Conservation (phyloP, 2,329 filamentous ascomycete genomes). For the Alternaria sp. region DNA sequence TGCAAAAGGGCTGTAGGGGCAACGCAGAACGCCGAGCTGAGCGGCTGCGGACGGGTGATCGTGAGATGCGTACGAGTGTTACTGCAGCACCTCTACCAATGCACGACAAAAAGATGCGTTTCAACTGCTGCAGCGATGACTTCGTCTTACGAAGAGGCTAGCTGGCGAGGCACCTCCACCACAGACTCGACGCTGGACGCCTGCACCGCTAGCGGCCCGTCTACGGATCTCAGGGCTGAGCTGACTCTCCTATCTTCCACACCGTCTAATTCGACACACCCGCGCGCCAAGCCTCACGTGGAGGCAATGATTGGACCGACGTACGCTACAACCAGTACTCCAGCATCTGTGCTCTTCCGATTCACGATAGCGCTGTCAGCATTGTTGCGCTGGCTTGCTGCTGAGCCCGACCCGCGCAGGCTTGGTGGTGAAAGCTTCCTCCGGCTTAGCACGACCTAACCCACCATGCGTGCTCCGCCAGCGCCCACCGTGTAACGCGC, state of each 20-base stretch:
- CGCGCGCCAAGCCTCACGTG: slow-evolving; percentile 10
- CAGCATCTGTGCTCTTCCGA: background rate
- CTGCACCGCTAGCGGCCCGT: slow-evolving; percentile 1
- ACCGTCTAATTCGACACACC: slow-evolving; percentile 8
- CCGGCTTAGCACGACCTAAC: slow-evolving; percentile 2
- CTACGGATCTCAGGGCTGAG: slow-evolving; percentile 3
- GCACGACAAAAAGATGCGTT: background rate
- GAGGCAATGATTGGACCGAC: background rate
- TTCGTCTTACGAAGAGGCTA: slow-evolving; percentile 1
- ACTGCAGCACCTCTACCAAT: background rate
- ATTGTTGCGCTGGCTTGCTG: slow-evolving; percentile 1
- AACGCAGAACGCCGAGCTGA: background rate
- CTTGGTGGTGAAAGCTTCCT: background rate
- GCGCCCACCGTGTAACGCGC: slow-evolving; percentile 13
- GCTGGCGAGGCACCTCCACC: background rate
- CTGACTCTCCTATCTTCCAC: slow-evolving; percentile 1
- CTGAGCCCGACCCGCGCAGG: background rate
- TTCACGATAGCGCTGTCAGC: slow-evolving; percentile 1
- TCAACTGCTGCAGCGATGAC: background rate
- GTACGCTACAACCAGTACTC: background rate
- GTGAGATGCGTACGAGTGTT: background rate
- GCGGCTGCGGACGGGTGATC: background rate
- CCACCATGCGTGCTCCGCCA: slow-evolving; percentile 9
- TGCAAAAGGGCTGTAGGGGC: background rate
- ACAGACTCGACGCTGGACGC: background rate